Percentiles rank a stretch among this genome's conserved stretches.
These are phyloP conservation scores for Santalum album DNA, from an alignment of 164 flowering plant genomes.

Conservation along the genomic window DNA sequence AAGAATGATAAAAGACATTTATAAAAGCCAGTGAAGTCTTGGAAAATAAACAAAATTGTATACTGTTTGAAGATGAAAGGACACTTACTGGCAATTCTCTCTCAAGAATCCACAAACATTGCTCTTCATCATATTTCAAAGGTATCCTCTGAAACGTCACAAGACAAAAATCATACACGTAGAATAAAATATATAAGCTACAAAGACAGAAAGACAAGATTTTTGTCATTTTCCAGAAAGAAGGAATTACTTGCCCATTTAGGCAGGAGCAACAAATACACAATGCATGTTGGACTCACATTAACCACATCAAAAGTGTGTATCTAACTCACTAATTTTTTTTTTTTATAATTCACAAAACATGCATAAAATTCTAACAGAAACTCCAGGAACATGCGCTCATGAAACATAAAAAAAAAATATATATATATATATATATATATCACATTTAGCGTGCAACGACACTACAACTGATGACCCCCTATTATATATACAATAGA, in stretches of 20 bases:
- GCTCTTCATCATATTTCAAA: conserved; percentile 38
- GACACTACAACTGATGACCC: too few species aligned
- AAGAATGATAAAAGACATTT: not conserved
- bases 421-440: too few species aligned
- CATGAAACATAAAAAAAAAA: too few species aligned
- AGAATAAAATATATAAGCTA: too few species aligned
- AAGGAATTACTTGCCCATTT: not conserved
- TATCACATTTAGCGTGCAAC: too few species aligned
- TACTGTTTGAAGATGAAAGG: not conserved
- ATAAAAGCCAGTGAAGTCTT: not conserved
- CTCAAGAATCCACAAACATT: conserved; percentile 55
- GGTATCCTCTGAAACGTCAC: conserved; percentile 52
- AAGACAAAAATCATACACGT: too few species aligned
- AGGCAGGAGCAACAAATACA: not conserved
- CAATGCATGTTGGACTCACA: too few species aligned
- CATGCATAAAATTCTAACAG: too few species aligned
- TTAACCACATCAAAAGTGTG: not conserved
- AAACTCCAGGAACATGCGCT: too few species aligned
- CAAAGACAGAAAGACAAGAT: too few species aligned
- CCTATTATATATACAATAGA: too few species aligned
- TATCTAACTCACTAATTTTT: not conserved
- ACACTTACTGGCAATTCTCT: conserved; percentile 70
- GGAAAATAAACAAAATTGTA: not conserved
- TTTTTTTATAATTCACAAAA: not conserved
- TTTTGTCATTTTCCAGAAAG: too few species aligned